These are phyloP conservation scores for Symbiodinium natans DNA, from an alignment of 73 alveolate genomes.

Conservation along the genomic window DNA sequence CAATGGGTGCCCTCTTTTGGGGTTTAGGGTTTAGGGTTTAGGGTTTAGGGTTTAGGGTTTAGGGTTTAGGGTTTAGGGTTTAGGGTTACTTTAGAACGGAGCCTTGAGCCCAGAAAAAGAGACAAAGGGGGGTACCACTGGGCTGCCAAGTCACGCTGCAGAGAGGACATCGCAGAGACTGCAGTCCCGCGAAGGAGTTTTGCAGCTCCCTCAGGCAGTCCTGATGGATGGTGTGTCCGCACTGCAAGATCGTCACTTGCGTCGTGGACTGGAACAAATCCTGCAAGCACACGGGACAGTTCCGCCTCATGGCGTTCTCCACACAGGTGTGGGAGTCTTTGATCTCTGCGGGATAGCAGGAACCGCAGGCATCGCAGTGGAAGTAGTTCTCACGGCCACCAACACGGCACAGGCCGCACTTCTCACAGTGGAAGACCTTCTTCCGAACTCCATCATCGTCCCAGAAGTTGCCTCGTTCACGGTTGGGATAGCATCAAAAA, in stretches of 20 bases:
- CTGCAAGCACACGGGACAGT: slow-evolving; percentile 96
- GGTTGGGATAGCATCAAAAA: too few species aligned
- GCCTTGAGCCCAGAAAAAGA: too few species aligned
- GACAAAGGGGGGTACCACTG: too few species aligned
- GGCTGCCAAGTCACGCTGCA: too few species aligned
- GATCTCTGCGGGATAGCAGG: slow-evolving; percentile 94
- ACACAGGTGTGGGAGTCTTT: slow-evolving; percentile 95
- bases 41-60: neutral
- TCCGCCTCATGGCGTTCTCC: slow-evolving; percentile 95
- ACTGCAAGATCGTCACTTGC: slow-evolving; percentile 93
- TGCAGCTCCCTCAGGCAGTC: slow-evolving; percentile 95
- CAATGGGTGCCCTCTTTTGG: too few species aligned
- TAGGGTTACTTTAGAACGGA: too few species aligned
- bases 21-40: too few species aligned
- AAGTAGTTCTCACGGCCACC: slow-evolving; percentile 96
- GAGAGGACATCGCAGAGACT: slow-evolving; percentile 95
- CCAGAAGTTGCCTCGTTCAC: too few species aligned
- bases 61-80: neutral
- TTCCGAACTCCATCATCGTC: slow-evolving; percentile 74
- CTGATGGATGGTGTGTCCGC: slow-evolving; percentile 96
- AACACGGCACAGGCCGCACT: slow-evolving; percentile 96
- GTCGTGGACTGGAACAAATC: slow-evolving; percentile 94
- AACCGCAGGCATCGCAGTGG: neutral
- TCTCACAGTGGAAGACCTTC: slow-evolving; percentile 66
- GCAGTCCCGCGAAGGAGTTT: slow-evolving; percentile 93